Conservation (phyloP, 495 filamentous ascomycete genomes). For the Entonaema liquescens region DNA sequence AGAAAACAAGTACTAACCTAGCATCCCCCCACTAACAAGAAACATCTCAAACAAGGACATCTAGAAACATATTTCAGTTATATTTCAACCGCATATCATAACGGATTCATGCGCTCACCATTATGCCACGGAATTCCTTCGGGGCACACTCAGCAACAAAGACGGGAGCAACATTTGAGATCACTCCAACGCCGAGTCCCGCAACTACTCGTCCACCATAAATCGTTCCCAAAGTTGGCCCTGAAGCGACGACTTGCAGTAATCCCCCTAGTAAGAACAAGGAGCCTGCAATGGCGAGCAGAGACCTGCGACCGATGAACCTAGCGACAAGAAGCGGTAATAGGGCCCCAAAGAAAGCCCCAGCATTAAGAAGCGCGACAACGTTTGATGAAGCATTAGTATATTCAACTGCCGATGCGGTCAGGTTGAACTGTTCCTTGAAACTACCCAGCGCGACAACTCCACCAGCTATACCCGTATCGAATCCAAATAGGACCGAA, state of each 20-base stretch:
- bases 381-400: too few species aligned
- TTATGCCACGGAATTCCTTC: constrained; percentile 57
- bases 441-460: too few species aligned
- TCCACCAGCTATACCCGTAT: too few species aligned
- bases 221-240: constrained; percentile 22
- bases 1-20: constrained; percentile 5
- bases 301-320: too few species aligned
- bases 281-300: constrained; percentile 3
- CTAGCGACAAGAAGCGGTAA: too few species aligned
- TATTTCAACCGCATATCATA: constrained; percentile 45
- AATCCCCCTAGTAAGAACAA: constrained; percentile 23
- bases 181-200: constrained; percentile 60
- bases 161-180: constrained; percentile 60
- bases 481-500: too few species aligned
- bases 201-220: constrained; percentile 53
- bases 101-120: constrained; percentile 38
- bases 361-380: too few species aligned
- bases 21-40: constrained; percentile 11
- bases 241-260: constrained; percentile 19
- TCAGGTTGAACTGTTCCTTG: too few species aligned
- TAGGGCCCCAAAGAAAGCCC: too few species aligned
- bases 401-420: too few species aligned
- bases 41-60: constrained; percentile 14
- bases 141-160: constrained; percentile 59
- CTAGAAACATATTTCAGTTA: constrained; percentile 36